phyloP scores from a whole-genome alignment of 2,329 filamentous ascomycete species.

The Colletotrichum tamarilloi region DNA sequence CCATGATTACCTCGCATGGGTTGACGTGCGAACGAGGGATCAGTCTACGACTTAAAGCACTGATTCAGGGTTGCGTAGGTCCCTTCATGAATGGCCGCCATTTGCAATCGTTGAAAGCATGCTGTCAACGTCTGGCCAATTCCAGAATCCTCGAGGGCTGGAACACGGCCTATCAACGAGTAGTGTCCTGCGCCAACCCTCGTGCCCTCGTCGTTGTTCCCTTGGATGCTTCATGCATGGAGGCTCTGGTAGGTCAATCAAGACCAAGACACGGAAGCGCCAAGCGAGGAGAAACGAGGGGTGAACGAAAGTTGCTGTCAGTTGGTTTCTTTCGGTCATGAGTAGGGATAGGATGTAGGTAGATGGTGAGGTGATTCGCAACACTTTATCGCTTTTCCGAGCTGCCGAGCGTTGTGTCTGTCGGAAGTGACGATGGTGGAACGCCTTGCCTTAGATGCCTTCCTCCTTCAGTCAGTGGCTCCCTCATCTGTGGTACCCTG shows the following conservation, averaged over 20 bases:
- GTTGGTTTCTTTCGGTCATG: not conserved
- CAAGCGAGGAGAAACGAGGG: constrained; percentile 10
- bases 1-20: constrained; percentile 2
- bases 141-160: constrained; percentile 19
- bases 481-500: not conserved
- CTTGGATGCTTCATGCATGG: constrained; percentile 2
- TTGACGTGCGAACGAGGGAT: constrained; percentile 7
- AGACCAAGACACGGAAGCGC: not conserved
- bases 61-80: not conserved
- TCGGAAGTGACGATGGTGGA: constrained; percentile 25
- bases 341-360: not conserved
- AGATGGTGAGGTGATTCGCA: constrained; percentile 23
- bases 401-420: constrained; percentile 19
- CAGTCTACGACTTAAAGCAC: not conserved
- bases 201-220: not conserved
- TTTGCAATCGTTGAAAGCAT: not conserved
- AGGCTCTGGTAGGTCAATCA: constrained; percentile 14
- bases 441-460: too few relatives aligned
- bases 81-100: not conserved
- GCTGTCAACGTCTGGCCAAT: constrained; percentile 18
- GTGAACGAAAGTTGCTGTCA: constrained; percentile 18
- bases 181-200: not conserved
- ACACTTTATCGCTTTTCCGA: constrained; percentile 29
- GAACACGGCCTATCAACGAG: constrained; percentile 17
- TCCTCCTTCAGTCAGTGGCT: constrained; percentile 9